phyloP scores from a whole-genome alignment of 2,329 filamentous ascomycete species.

The Phoma herbarum region DNA sequence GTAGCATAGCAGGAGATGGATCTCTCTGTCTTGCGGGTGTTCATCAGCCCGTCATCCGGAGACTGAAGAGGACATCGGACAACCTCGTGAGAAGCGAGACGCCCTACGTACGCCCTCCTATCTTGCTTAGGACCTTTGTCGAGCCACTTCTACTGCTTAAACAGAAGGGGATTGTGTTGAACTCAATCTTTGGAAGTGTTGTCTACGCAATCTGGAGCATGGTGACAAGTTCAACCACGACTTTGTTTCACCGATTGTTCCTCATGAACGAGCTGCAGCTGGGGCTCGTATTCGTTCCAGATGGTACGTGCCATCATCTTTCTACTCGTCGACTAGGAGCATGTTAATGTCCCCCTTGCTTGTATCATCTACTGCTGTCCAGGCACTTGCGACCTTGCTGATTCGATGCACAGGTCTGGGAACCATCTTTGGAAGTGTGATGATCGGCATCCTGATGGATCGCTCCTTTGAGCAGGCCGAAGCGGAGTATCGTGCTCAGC shows the following conservation, averaged over 20 bases:
- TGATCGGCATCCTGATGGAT: slow-evolving; percentile 56
- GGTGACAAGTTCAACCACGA: slow-evolving; percentile 57
- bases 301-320: slow-evolving; percentile 31
- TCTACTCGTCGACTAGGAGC: not conserved
- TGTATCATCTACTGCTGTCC: not conserved
- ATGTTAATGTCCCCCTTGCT: not conserved
- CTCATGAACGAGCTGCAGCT: slow-evolving; percentile 52
- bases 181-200: slow-evolving; percentile 55
- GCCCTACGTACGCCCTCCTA: not conserved
- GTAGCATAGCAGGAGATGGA: slow-evolving; percentile 34
- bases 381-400: not conserved
- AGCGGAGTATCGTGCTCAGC: slow-evolving; percentile 45
- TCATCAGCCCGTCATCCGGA: slow-evolving; percentile 53
- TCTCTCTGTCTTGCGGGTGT: slow-evolving; percentile 51
- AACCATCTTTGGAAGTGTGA: slow-evolving; percentile 54
- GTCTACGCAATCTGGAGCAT: slow-evolving; percentile 61
- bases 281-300: slow-evolving; percentile 55
- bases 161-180: slow-evolving; percentile 47
- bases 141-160: not conserved
- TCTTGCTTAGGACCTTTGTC: not conserved
- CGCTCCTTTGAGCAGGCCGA: slow-evolving; percentile 48
- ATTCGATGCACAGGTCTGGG: slow-evolving; percentile 38
- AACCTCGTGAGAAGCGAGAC: not conserved
- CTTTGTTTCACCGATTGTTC: slow-evolving; percentile 52
- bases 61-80: not conserved